Conservation (phyloP, 2,329 filamentous ascomycete species). For the Colletotrichum sp. region DNA sequence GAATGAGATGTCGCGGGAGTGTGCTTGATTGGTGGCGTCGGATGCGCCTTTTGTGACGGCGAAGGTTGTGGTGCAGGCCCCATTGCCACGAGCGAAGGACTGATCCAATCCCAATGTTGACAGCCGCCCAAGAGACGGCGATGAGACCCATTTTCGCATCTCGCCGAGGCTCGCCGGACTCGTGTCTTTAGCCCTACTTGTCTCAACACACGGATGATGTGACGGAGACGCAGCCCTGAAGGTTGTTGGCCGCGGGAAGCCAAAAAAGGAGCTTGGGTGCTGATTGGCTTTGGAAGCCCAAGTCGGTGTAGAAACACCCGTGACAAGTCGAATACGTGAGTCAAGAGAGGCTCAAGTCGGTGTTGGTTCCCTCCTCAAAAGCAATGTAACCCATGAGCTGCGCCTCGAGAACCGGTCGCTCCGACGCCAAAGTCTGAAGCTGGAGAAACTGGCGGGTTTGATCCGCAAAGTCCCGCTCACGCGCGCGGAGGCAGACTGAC, state of each 20-base stretch:
- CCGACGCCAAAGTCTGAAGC: neutral
- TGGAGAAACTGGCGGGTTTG: neutral
- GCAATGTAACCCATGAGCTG: neutral
- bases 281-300: neutral
- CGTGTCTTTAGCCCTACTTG: neutral
- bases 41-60: conserved; percentile 9
- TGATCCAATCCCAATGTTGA: neutral
- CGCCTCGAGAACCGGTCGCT: neutral
- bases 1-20: neutral
- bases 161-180: neutral
- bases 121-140: neutral
- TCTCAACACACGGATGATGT: neutral
- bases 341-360: conserved; percentile 7
- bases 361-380: neutral
- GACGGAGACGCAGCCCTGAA: neutral
- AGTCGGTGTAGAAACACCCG: neutral
- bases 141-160: neutral
- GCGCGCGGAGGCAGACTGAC: neutral
- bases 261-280: neutral
- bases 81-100: neutral
- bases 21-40: conserved; percentile 5
- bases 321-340: conserved; percentile 6
- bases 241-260: neutral
- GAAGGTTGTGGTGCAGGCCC: neutral
- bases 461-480: neutral